Evolutionary conservation across 257 asterid species (phyloP).

Genomic region (Przewalskia tangutica): DNA sequence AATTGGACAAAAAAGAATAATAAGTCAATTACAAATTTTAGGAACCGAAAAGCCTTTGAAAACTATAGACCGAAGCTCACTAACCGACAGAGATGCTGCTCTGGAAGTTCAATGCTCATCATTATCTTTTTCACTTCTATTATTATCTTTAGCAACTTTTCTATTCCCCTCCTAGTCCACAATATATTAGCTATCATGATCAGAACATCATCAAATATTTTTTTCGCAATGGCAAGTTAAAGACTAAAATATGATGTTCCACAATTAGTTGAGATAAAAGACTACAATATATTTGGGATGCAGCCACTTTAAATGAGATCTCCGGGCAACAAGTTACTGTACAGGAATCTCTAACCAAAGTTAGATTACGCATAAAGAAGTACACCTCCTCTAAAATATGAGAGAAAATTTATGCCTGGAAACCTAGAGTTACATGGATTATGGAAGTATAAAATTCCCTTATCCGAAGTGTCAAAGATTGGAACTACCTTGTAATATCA

Average conservation of each 20-base stretch:
- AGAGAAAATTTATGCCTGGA: background rate
- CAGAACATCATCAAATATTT: background rate
- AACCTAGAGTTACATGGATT: background rate
- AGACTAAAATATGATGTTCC: background rate
- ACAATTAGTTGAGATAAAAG: background rate
- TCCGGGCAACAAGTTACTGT: background rate
- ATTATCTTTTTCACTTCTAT: background rate
- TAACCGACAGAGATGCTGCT: background rate
- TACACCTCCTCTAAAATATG: background rate
- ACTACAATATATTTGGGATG: background rate
- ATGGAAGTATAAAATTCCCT: background rate
- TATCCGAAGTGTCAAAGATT: conserved; percentile 1
- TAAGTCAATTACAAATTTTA: background rate
- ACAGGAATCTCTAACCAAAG: background rate
- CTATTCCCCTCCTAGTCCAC: background rate
- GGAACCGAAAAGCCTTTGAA: background rate
- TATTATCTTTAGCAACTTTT: background rate
- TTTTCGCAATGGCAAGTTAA: background rate
- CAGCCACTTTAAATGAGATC: background rate
- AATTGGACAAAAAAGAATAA: background rate
- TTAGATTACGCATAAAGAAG: background rate
- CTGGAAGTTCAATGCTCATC: background rate
- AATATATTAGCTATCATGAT: background rate
- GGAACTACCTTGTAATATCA: conserved; percentile 59
- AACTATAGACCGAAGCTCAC: background rate